Percentiles rank a stretch among this genome's conserved stretches.
Conservation (phyloP, 805 yeast genomes). For the Candida golubevii region DNA sequence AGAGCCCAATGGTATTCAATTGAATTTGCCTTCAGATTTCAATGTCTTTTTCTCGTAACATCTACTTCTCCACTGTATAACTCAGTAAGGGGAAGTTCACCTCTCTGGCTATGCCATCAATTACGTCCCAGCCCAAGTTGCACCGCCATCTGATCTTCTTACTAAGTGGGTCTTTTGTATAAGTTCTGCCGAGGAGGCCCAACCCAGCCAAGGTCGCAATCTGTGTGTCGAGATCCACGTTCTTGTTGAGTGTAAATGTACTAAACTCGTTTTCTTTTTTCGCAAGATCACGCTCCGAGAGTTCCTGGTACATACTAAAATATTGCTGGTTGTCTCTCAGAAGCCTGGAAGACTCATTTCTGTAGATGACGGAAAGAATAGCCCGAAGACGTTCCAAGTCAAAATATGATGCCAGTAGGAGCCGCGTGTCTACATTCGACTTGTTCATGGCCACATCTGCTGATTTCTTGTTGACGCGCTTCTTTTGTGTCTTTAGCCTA, state of each 20-base stretch:
- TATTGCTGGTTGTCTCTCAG: conserved; percentile 21
- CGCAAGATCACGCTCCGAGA: conserved; percentile 33
- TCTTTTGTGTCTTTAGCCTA: conserved; percentile 34
- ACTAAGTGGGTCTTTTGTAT: conserved; percentile 51
- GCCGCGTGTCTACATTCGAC: conserved; percentile 46
- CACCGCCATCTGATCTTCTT: conserved; percentile 76
- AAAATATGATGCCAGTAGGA: conserved; percentile 68
- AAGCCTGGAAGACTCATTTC: conserved; percentile 31
- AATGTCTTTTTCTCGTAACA: neutral
- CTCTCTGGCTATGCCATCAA: conserved; percentile 57
- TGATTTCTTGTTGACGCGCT: conserved; percentile 6
- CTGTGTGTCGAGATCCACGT: conserved; percentile 50
- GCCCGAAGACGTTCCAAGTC: conserved; percentile 78
- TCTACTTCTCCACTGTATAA: conserved; percentile 42
- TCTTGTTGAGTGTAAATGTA: conserved; percentile 35
- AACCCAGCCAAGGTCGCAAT: conserved; percentile 56
- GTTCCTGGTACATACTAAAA: conserved; percentile 24
- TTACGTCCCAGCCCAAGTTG: conserved; percentile 64
- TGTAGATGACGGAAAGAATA: conserved; percentile 67
- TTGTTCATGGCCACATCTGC: neutral
- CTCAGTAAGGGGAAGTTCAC: conserved; percentile 62
- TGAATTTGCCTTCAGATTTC: no score
- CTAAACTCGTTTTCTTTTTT: conserved; percentile 30
- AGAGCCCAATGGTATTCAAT: no score
- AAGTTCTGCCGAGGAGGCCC: conserved; percentile 44